Evolutionary conservation across 2,329 filamentous ascomycete species (phyloP).

Genomic region (Cercospora sojina): DNA sequence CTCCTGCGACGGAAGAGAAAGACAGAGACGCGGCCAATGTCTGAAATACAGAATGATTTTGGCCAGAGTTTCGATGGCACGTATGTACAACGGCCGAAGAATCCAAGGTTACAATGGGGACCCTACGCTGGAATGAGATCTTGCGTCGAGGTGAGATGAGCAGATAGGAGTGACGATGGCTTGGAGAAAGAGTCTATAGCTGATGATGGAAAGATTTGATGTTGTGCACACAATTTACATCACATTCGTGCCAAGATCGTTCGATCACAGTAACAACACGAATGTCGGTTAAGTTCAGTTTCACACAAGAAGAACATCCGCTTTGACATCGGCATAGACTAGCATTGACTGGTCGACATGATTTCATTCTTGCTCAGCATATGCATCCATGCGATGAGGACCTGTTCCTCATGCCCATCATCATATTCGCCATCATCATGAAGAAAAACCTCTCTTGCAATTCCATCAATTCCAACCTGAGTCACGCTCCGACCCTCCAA

Average conservation of each 20-base stretch:
- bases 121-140: neutral
- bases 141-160: neutral
- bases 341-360: neutral
- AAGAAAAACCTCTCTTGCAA: neutral
- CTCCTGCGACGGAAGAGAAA: neutral
- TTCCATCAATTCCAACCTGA: neutral
- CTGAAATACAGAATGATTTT: neutral
- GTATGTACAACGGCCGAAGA: neutral
- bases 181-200: neutral
- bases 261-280: no score
- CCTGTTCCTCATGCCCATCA: neutral
- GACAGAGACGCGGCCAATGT: neutral
- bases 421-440: neutral
- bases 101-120: neutral
- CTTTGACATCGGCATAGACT: neutral
- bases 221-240: neutral
- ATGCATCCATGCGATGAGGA: neutral
- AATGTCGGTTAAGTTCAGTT: no score
- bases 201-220: neutral
- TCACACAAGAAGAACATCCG: no score
- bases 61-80: neutral
- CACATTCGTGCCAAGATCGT: no score
- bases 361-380: neutral
- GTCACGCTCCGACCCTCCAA: neutral
- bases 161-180: neutral